Base-by-base conservation (phyloP, 768 basidiomycete species). In the Tricholoma bakamatsutake region DNA sequence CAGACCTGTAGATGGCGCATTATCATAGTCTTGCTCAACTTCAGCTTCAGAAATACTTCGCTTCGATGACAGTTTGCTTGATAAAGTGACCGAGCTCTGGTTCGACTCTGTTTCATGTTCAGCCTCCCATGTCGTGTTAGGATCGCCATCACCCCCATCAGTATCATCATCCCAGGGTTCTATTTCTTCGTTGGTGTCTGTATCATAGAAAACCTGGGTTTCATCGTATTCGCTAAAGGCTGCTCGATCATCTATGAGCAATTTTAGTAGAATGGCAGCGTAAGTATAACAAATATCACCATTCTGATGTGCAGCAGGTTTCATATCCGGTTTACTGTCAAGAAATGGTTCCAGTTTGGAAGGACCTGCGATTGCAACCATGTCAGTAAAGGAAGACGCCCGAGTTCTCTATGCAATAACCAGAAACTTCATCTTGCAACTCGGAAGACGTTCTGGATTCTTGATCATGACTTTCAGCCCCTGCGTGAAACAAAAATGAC, bases 41-140 rank as follows among this genome's bases (percentile, higher is more conserved):
- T 76, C 76, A 12, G 65, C 59, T 40, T 70, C 68, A 21, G 60
- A 61, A 55, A 80, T 74, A 54, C 79, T 79, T 39, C 83, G 77
- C 67, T 87, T 87, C 21, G 62, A 57, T 12, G 82, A 82, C 39
- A 79, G 72, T 62, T 71, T 80, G 63, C 82, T 84, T 11, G 81
- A 82, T 50, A 84, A 68, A 1, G 83, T 82, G 48, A 75, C 69
- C 15, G 79, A 83, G 46, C 78, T 85, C 54, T 80, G 69, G 55
- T 77, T 78, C 13, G 80, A 81, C 7, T 67, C 68, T 12, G 76
- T 72, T 28, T 80, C 80, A 27, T 75, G 71, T 46, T 78, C 75
- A 46, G 70, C 73, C 39, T 78, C 74, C 79, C 78, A 81, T 17
- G 66, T 67, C 21, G 67, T 67, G 55, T 76, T 74, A 11, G 68